Percentiles rank a stretch among this genome's conserved stretches.
These are phyloP conservation scores for Raphanus raphanistrum DNA, from an alignment of 345 rosid genomes.

Conservation along the genomic window DNA sequence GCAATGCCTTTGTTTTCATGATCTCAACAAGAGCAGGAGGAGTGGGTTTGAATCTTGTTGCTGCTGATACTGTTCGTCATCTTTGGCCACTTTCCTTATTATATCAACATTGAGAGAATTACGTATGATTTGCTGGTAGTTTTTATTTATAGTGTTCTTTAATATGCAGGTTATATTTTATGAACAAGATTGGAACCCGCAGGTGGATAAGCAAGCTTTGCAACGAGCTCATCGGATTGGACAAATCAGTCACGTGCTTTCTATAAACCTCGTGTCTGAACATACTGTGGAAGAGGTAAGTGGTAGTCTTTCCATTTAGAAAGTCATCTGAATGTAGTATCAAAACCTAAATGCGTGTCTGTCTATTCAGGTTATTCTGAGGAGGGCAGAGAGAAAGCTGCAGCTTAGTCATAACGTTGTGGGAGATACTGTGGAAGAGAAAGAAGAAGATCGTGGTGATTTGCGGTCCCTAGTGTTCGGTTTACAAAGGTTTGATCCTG, in stretches of 20 bases:
- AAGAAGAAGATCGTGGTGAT: conserved; percentile 58
- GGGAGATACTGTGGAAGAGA: conserved; percentile 55
- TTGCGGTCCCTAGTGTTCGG: conserved; percentile 72
- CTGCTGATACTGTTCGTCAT: conserved; percentile 83
- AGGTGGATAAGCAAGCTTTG: conserved; percentile 90
- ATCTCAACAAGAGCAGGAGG: conserved; percentile 98
- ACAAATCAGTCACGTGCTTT: conserved; percentile 77
- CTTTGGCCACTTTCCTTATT: background rate
- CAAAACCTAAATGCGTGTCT: conserved; percentile 13
- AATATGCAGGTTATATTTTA: conserved; percentile 71
- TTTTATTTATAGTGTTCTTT: conserved; percentile 11
- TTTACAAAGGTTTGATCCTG: conserved; percentile 68
- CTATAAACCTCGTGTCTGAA: conserved; percentile 74
- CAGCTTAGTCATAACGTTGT: conserved; percentile 75
- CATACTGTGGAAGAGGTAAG: conserved; percentile 75
- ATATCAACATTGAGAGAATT: too few species aligned
- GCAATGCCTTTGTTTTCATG: conserved; percentile 73
- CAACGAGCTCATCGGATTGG: conserved; percentile 95
- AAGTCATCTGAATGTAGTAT: conserved; percentile 1
- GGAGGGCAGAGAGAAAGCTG: conserved; percentile 77
- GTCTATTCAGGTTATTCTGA: conserved; percentile 64
- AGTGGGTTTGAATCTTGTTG: conserved; percentile 89
- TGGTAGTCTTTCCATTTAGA: background rate
- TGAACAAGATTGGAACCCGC: conserved; percentile 98
- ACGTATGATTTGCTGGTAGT: background rate